These are phyloP conservation scores for Rheum nobile DNA, from an alignment of 148 eudicot species.

Conservation along the genomic window DNA sequence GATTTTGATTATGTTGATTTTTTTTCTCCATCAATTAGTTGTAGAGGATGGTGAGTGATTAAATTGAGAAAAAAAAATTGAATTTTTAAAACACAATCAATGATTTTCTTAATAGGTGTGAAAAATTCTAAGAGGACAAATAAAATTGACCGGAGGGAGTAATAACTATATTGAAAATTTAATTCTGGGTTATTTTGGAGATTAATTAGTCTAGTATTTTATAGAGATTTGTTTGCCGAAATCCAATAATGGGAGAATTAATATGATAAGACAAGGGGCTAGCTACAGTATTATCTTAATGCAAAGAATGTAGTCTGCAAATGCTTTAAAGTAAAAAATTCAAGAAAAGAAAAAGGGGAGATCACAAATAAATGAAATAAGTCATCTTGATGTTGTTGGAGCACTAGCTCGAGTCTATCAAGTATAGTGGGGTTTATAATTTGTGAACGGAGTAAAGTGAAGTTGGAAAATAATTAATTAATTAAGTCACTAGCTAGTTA, in stretches of 20 bases:
- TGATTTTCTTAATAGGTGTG: too few relatives aligned
- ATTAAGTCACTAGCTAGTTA: neutral
- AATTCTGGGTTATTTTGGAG: neutral
- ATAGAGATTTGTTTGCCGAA: neutral
- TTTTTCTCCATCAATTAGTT: too few relatives aligned
- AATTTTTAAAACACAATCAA: too few relatives aligned
- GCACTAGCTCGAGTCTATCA: slow-evolving; percentile 1
- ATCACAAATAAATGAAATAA: too few relatives aligned
- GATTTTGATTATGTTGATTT: too few relatives aligned
- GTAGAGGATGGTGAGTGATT: too few relatives aligned
- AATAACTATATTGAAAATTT: too few relatives aligned
- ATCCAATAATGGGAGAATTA: neutral
- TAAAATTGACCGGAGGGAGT: too few relatives aligned
- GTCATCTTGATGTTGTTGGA: neutral
- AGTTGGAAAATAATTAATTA: neutral
- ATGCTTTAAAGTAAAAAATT: neutral
- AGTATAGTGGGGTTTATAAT: slow-evolving; percentile 5
- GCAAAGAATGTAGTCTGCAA: neutral
- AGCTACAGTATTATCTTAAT: neutral
- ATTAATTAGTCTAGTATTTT: neutral
- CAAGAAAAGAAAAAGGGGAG: neutral
- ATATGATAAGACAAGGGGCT: neutral
- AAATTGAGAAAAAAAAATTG: too few relatives aligned
- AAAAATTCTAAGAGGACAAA: too few relatives aligned
- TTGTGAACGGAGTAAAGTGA: neutral